These are phyloP conservation scores for Neonectria neomacrospora DNA, from an alignment of 2,329 filamentous ascomycete genomes.

Conservation along the genomic window DNA sequence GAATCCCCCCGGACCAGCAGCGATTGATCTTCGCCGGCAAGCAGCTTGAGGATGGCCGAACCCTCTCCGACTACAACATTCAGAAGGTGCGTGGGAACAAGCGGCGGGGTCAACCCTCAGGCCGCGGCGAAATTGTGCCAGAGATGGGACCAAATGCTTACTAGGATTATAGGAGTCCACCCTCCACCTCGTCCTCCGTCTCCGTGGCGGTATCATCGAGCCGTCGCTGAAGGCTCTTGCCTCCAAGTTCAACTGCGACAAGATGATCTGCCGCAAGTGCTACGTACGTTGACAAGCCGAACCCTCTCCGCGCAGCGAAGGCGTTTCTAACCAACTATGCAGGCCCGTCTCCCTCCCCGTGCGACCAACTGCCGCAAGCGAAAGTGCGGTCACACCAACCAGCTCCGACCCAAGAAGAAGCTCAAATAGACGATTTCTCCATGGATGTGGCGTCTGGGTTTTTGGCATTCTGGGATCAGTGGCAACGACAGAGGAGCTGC, in stretches of 20 bases:
- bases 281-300: constrained; percentile 76
- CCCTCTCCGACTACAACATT: constrained; percentile 98
- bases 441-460: constrained; percentile 60
- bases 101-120: constrained; percentile 15
- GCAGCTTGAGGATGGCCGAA: constrained; percentile 98
- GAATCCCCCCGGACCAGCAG: constrained; percentile 97
- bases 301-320: neutral
- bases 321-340: constrained; percentile 19
- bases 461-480: constrained; percentile 53
- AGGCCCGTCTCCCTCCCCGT: constrained; percentile 91
- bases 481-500: constrained; percentile 51
- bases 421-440: constrained; percentile 73
- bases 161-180: constrained; percentile 81
- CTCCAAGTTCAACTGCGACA: constrained; percentile 99
- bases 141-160: constrained; percentile 45
- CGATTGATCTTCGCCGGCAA: constrained; percentile 99
- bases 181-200: constrained; percentile 97
- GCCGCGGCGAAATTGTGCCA: neutral
- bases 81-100: constrained; percentile 79
- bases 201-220: constrained; percentile 99
- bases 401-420: constrained; percentile 99
- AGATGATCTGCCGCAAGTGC: constrained; percentile 99
- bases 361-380: constrained; percentile 99
- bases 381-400: constrained; percentile 99
- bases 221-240: constrained; percentile 98